phyloP scores from a whole-genome alignment of 441 rosid species.

The Francoa sonchifolia region DNA sequence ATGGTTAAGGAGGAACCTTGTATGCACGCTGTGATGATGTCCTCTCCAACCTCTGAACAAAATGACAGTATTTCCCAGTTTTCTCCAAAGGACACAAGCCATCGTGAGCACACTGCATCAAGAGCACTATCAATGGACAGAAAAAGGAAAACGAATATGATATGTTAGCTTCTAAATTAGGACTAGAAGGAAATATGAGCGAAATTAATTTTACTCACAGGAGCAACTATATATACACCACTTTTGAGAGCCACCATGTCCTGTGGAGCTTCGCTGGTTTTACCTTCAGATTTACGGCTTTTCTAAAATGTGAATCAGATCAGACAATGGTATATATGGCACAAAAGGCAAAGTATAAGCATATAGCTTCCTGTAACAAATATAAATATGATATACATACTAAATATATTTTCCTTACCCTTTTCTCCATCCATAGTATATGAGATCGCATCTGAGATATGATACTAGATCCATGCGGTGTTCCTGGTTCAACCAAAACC shows the following conservation, averaged over 20 bases:
- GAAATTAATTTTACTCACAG: slow-evolving; percentile 41
- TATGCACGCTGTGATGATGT: slow-evolving; percentile 79
- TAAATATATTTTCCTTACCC: slow-evolving; percentile 29
- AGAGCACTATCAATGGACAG: slow-evolving; percentile 9
- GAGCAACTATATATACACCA: slow-evolving; percentile 77
- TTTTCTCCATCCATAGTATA: slow-evolving; percentile 88
- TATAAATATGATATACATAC: neutral
- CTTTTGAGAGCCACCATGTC: slow-evolving; percentile 43
- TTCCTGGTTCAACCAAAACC: slow-evolving; percentile 87
- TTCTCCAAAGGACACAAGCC: slow-evolving; percentile 75
- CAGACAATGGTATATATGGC: slow-evolving; percentile 4
- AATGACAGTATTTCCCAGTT: slow-evolving; percentile 81
- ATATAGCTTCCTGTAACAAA: neutral
- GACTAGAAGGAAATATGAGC: slow-evolving; percentile 1
- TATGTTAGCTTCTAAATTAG: neutral
- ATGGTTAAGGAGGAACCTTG: slow-evolving; percentile 46
- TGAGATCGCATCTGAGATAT: slow-evolving; percentile 92
- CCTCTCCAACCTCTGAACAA: slow-evolving; percentile 84
- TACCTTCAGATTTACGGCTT: slow-evolving; percentile 25
- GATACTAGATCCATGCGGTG: slow-evolving; percentile 84
- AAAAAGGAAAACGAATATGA: neutral
- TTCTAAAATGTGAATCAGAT: slow-evolving; percentile 8
- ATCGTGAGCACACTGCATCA: slow-evolving; percentile 82
- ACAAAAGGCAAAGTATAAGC: neutral
- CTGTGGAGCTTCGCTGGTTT: slow-evolving; percentile 25